These are phyloP conservation scores for Emericellopsis cladophorae DNA, from an alignment of 2,329 filamentous ascomycete genomes.

Conservation along the genomic window DNA sequence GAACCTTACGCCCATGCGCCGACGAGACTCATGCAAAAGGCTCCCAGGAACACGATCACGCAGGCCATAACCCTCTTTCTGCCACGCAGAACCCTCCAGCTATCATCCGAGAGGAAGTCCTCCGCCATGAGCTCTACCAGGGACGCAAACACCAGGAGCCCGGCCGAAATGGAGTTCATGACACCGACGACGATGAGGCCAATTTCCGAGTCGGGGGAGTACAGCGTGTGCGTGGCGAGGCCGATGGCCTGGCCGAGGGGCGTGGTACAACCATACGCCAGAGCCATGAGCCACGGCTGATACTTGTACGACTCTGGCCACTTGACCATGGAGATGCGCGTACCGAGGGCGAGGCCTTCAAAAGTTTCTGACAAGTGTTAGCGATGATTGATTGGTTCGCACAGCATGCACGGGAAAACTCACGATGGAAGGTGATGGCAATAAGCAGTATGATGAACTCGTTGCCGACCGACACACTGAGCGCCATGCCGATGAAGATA, in stretches of 20 bases:
- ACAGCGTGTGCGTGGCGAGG: constrained; percentile 54
- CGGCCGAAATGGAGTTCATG: constrained; percentile 63
- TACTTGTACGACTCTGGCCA: constrained; percentile 22
- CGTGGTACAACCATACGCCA: constrained; percentile 46
- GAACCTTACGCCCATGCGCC: constrained; percentile 44
- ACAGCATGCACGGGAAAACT: constrained; percentile 2
- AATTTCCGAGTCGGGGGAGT: constrained; percentile 52
- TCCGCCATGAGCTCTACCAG: constrained; percentile 61
- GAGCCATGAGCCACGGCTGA: constrained; percentile 43
- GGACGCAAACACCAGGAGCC: constrained; percentile 59
- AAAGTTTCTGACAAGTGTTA: constrained; percentile 23
- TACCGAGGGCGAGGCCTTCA: constrained; percentile 49
- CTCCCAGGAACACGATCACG: constrained; percentile 43
- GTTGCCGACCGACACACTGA: constrained; percentile 64
- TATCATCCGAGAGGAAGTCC: constrained; percentile 55
- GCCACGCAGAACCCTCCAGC: constrained; percentile 42
- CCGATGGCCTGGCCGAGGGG: constrained; percentile 65
- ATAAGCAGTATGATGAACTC: constrained; percentile 69
- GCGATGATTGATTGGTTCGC: background rate
- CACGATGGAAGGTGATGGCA: constrained; percentile 63
- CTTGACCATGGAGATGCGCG: constrained; percentile 45
- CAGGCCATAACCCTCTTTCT: constrained; percentile 40
- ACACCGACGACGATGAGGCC: constrained; percentile 60
- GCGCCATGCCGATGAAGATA: constrained; percentile 74
- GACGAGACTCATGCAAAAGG: constrained; percentile 50